Conservation (phyloP, 192 early-diverging fungal species). For the Backusella parvicylindrica region DNA sequence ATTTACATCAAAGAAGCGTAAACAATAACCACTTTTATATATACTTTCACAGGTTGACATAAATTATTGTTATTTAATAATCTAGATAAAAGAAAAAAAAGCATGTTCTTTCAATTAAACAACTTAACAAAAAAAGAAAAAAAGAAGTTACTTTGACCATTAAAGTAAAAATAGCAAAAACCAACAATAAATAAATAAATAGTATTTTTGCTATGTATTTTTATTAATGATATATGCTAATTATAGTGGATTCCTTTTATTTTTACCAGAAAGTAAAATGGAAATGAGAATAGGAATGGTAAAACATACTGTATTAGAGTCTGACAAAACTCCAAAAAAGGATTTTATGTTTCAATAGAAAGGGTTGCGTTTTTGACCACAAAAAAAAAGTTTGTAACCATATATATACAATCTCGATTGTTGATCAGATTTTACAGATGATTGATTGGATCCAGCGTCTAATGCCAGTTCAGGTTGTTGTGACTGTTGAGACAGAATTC, state of each 20-base stretch:
- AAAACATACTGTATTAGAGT: neutral
- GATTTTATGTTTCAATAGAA: neutral
- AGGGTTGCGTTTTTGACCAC: neutral
- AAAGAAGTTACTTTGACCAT: neutral
- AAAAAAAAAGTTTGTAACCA: neutral
- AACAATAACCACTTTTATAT: neutral
- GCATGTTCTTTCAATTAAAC: neutral
- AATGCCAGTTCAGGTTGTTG: neutral
- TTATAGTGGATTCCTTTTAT: neutral
- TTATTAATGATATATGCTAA: too few species aligned
- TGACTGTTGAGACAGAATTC: neutral
- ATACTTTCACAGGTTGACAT: neutral
- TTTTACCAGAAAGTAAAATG: neutral
- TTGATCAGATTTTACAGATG: neutral
- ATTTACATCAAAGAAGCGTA: neutral
- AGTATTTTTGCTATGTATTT: neutral
- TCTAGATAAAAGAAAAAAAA: neutral
- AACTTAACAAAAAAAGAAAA: neutral
- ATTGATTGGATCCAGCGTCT: neutral
- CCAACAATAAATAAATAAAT: neutral
- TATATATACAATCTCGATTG: conserved; percentile 2
- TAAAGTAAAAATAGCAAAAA: neutral
- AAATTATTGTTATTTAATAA: neutral
- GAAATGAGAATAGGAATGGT: neutral
- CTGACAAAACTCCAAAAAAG: neutral